A percentile compares a stretch with the other conserved stretches of the same genome.
phyloP scores from a whole-genome alignment of 805 yeast genomes.

The Yamadazyma insecticola region DNA sequence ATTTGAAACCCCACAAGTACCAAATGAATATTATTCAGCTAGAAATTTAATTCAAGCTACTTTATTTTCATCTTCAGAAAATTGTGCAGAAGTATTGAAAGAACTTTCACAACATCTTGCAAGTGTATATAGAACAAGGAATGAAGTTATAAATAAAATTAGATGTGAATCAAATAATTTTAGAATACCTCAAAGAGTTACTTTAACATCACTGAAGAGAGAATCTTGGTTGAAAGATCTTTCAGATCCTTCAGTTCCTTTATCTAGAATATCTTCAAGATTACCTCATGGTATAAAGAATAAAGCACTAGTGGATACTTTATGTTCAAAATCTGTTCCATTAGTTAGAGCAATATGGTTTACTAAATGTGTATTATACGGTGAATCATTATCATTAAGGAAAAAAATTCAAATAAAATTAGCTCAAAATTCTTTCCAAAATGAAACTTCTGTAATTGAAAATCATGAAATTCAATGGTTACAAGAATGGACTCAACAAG shows the following conservation, averaged over 20 bases:
- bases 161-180: conserved; percentile 36
- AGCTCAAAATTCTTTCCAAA: conserved; percentile 4
- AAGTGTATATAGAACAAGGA: conserved; percentile 32
- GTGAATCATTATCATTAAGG: conserved; percentile 46
- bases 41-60: conserved; percentile 52
- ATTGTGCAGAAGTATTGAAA: conserved; percentile 29
- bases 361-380: conserved; percentile 78
- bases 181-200: conserved; percentile 85
- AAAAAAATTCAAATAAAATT: conserved; percentile 23
- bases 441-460: conserved; percentile 11
- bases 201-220: conserved; percentile 79
- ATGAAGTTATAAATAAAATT: conserved; percentile 38
- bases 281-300: conserved; percentile 89
- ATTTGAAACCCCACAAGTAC: conserved; percentile 54
- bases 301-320: conserved; percentile 65
- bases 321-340: conserved; percentile 66
- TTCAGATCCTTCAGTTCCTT: conserved; percentile 61
- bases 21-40: conserved; percentile 69
- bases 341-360: conserved; percentile 86
- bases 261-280: conserved; percentile 65
- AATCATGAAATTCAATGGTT: conserved; percentile 59
- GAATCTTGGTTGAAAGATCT: conserved; percentile 84
- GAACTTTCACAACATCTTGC: conserved; percentile 37
- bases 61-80: conserved; percentile 30
- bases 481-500: conserved; percentile 87